Base-by-base conservation (phyloP, 176 grass and related monocot species). In the Secale cereale region DNA sequence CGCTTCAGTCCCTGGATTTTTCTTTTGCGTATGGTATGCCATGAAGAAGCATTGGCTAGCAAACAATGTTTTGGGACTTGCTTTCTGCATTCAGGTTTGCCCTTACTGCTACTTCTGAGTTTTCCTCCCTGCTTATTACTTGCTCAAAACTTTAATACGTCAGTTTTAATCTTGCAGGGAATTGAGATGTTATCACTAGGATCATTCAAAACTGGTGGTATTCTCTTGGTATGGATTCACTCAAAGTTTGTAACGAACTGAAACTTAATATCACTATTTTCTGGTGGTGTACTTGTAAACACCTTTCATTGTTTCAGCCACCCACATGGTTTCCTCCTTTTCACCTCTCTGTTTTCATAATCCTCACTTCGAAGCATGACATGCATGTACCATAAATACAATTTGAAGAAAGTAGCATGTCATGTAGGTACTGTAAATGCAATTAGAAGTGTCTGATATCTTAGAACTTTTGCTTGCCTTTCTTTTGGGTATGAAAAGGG, bases 181-280 rank as follows among this genome's bases (percentile, higher is more conserved):
- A 97, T 99, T 69, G 94, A 99, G 65, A 99, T 99, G 94, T 85
- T 99, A 19, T 99, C 97, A 17, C 81, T 99, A 80, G 97, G 97
- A 66, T 99, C 97, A 68, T 99, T 99, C 74, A 96, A 94, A 89
- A 99, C 97, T 35, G 97, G 97, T 86, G 97, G 88, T 15, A 99
- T 99, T 92, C 94, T 99, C 60, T 89, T 99, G 91, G 97, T 99
- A 86, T 67, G 92, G 14, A n/a, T 19, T 85, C 22, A 48, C 56
- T 29, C 40, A 23, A 36, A 64, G 19, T 72, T 82, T 70, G n/a
- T 20, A 50, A 41, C 31, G 35, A 50, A 77, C n/a, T 79, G 32
- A 78, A 64, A 66, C 59, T 48, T 60, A 22, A 25, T 59, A 14
- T 60, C 48, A 46, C 23, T 76, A 52, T 70, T 62, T 81, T 68